A percentile compares a stretch with the other conserved stretches of the same genome.
phyloP scores from a whole-genome alignment of 202 grass and related monocot species.

The Digitaria exilis region DNA sequence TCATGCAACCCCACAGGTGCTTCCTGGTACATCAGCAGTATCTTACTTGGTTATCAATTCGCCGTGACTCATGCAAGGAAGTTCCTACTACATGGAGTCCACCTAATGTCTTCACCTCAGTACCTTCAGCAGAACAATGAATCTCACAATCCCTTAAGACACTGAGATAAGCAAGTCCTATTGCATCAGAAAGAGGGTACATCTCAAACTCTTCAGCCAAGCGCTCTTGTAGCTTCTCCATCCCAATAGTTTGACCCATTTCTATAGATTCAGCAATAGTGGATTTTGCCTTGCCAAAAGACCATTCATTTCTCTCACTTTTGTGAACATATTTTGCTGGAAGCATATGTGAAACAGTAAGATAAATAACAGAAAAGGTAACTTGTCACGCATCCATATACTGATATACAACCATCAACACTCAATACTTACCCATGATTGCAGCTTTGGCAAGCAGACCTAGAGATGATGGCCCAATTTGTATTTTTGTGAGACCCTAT shows the following conservation, averaged over 20 bases:
- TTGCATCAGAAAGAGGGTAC: conserved; percentile 73
- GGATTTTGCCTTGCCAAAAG: conserved; percentile 66
- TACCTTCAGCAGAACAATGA: conserved; percentile 83
- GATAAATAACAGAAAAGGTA: conserved; percentile 41
- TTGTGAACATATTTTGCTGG: conserved; percentile 88
- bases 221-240: conserved; percentile 70
- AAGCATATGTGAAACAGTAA: conserved; percentile 47
- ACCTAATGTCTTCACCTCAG: conserved; percentile 87
- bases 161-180: conserved; percentile 73
- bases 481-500: conserved; percentile 85
- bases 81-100: conserved; percentile 99
- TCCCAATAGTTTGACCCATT: conserved; percentile 66
- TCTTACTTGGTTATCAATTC: conserved; percentile 99
- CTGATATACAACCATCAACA: conserved; percentile 7
- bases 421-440: conserved; percentile 62
- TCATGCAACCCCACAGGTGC: not conserved
- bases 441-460: conserved; percentile 83
- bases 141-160: conserved; percentile 84
- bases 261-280: conserved; percentile 80
- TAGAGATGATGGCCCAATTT: conserved; percentile 71
- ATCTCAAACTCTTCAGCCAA: conserved; percentile 61
- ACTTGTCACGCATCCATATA: conserved; percentile 5
- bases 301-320: conserved; percentile 71
- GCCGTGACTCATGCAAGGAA: conserved; percentile 92
- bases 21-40: conserved; percentile 18